These are phyloP conservation scores for Sugiyamaella pinicola DNA, from an alignment of 1,139 yeast genomes.

Conservation along the genomic window DNA sequence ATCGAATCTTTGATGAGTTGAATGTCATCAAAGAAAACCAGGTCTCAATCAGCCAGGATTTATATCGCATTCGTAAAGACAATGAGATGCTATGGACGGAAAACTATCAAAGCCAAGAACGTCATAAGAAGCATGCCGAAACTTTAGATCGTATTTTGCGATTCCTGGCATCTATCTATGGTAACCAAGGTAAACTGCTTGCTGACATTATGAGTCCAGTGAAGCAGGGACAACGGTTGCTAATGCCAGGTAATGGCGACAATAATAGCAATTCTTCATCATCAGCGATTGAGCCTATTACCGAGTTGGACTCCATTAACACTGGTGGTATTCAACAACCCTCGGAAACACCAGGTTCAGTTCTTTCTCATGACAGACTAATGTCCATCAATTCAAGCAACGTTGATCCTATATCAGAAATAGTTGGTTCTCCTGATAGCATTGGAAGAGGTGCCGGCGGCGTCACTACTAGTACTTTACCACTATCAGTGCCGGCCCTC, in stretches of 20 bases:
- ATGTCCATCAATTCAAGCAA: conserved; percentile 14
- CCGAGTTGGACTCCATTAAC: conserved; percentile 7
- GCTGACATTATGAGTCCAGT: conserved; percentile 33
- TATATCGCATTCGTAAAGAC: conserved; percentile 79
- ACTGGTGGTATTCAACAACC: not conserved
- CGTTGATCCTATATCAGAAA: conserved; percentile 13
- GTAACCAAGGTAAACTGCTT: conserved; percentile 50
- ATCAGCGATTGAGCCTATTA: conserved; percentile 10
- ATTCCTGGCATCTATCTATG: conserved; percentile 82
- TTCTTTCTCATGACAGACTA: conserved; percentile 9
- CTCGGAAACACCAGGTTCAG: not conserved
- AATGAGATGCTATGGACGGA: conserved; percentile 92
- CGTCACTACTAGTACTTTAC: not conserved
- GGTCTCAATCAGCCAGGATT: conserved; percentile 76
- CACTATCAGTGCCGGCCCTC: not conserved
- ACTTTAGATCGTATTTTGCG: conserved; percentile 85
- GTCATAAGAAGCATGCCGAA: conserved; percentile 81
- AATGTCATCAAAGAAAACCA: conserved; percentile 79
- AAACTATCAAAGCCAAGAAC: conserved; percentile 76
- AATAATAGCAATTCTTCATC: not conserved
- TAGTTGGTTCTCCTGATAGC: conserved; percentile 14
- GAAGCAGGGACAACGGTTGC: conserved; percentile 23
- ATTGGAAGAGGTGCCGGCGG: conserved; percentile 1
- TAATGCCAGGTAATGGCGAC: conserved; percentile 20
- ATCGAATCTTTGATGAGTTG: conserved; percentile 65